Evolutionary conservation across 2,329 filamentous ascomycete species (phyloP), one percentile per base, ranked within the genome.

Genomic region (Pseudogymnoascus sp.): DNA sequence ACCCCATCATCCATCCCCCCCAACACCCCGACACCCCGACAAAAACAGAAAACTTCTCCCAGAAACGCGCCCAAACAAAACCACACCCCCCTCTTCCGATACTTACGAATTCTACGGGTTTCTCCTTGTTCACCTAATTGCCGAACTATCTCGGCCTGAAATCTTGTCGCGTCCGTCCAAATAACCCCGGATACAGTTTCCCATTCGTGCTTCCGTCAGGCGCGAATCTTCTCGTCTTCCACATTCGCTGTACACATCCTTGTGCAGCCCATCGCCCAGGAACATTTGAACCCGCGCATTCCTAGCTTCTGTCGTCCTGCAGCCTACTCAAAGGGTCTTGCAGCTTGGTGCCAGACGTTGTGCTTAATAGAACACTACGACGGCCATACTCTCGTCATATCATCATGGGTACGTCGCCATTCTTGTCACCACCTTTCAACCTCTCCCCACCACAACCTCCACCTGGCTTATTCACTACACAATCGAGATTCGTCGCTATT

Each of bases 401-500:
- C 59, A 61, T 61, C 35, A 61, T 61, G 59, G 59, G 59, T 61
- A 61, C 59, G 59, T 61, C 25, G 58, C 36, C 33, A 41, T 41
- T 60, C 58, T 19, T 39, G 19, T 41, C 58, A 60, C 36, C 58
- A 41, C 58, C 58, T 39, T 39, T 28, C 58, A 41, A 23, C 33
- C 58, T 38, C 36, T 41, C 58, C 30, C 36, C 33, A 38, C 58
- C 33, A 41, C 58, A 19, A 41, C 36, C 58, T 41, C 33, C 12
- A 36, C 35, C 22, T 41, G 59, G 19, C 59, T 49, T 42, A 33
- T 41, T 49, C 59, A 33, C 59, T 33, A 14, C 59, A 30, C 35
- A 61, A 49, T 49, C 59, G 59, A 49, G 2, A 22, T 61, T 61
- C 36, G 25, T 61, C 59, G 30, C 58, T 59, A 61, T 61, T 61